Evolutionary conservation across 352 stramenopile genomes (phyloP).

Genomic region (Pythium scleroteichum): DNA sequence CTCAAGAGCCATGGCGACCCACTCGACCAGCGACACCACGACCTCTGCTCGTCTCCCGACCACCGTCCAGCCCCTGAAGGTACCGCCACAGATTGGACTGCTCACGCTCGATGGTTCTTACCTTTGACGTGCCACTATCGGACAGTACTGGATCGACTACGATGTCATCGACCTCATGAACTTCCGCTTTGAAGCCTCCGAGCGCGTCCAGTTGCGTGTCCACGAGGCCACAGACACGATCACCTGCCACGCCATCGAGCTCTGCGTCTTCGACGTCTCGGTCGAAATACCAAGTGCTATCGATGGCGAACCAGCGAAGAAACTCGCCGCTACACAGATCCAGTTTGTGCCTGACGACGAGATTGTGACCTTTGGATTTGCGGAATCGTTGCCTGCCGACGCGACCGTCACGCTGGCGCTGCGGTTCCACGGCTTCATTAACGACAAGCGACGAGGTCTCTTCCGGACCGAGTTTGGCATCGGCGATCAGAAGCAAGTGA

Average conservation of each 20-base stretch:
- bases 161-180: conserved; percentile 74
- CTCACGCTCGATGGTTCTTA: too few relatives aligned
- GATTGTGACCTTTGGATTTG: conserved; percentile 59
- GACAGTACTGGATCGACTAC: conserved; percentile 72
- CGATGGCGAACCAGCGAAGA: conserved; percentile 25
- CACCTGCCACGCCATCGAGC: conserved; percentile 93
- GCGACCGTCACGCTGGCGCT: conserved; percentile 40
- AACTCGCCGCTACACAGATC: conserved; percentile 44
- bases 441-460: conserved; percentile 94
- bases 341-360: conserved; percentile 50
- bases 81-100: conserved; percentile 15
- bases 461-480: conserved; percentile 93
- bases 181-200: conserved; percentile 71
- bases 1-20: too few relatives aligned
- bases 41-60: conserved; percentile 51
- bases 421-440: conserved; percentile 69
- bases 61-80: conserved; percentile 53
- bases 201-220: conserved; percentile 56
- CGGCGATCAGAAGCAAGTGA: conserved; percentile 89
- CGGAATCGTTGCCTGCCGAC: conserved; percentile 34
- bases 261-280: conserved; percentile 76
- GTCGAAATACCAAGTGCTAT: conserved; percentile 28
- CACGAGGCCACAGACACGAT: conserved; percentile 68
- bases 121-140: neutral
- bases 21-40: too few relatives aligned